Percentiles rank a stretch among this genome's conserved stretches.
phyloP scores from a whole-genome alignment of 2,329 filamentous ascomycete genomes.

The Penicillium sp. region DNA sequence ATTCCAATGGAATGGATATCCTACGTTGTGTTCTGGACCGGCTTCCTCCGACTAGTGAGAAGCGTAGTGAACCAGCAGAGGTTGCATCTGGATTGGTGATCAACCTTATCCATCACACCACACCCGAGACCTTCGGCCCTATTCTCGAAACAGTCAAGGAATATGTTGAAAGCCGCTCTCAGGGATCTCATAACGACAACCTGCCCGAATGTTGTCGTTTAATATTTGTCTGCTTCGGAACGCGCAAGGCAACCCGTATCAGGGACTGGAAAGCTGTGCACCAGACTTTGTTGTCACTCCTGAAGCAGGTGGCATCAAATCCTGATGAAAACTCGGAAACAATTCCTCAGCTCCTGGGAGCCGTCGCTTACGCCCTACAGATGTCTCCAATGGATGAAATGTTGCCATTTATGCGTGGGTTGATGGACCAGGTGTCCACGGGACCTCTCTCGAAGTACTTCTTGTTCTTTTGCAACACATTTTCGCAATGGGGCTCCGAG shows the following conservation, averaged over 20 bases:
- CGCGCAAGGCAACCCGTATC: constrained; percentile 79
- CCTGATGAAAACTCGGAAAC: constrained; percentile 30
- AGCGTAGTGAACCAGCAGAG: constrained; percentile 46
- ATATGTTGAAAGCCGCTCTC: constrained; percentile 41
- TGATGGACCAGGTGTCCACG: constrained; percentile 68
- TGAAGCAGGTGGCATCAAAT: constrained; percentile 46
- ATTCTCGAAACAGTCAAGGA: constrained; percentile 67
- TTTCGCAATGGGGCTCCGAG: constrained; percentile 72
- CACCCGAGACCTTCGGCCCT: constrained; percentile 71
- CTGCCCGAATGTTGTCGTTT: constrained; percentile 45
- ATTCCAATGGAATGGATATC: constrained; percentile 61
- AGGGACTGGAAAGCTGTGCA: constrained; percentile 71
- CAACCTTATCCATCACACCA: constrained; percentile 82
- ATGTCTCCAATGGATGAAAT: constrained; percentile 78
- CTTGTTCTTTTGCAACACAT: constrained; percentile 80
- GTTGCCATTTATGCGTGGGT: constrained; percentile 68
- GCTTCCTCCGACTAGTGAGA: constrained; percentile 33
- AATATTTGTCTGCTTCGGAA: constrained; percentile 69
- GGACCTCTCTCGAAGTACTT: constrained; percentile 73
- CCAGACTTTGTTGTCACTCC: constrained; percentile 57
- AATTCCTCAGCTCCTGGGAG: constrained; percentile 46
- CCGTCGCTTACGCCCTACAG: constrained; percentile 69
- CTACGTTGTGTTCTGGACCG: constrained; percentile 55
- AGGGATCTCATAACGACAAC: constrained; percentile 44
- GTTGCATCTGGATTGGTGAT: constrained; percentile 77